These are phyloP conservation scores for Thelephora terrestris DNA, from an alignment of 1,284 basidiomycete genomes.

Conservation along the genomic window DNA sequence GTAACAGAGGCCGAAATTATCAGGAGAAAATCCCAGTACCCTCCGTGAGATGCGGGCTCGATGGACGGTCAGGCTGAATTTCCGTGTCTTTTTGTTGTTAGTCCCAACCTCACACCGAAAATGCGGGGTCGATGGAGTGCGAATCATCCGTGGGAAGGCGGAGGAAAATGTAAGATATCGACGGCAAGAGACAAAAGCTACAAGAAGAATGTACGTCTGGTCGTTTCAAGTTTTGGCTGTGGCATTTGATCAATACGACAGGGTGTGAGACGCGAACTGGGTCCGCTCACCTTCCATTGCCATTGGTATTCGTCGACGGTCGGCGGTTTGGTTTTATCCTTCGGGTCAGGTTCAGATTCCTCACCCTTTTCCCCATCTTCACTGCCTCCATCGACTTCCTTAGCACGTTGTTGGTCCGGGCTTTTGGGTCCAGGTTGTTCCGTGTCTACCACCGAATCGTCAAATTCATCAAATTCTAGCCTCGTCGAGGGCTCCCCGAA, in stretches of 20 bases:
- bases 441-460: constrained; percentile 27
- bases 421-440: neutral
- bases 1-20: too few relatives aligned
- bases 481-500: constrained; percentile 49
- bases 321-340: constrained; percentile 31
- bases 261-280: neutral
- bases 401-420: neutral
- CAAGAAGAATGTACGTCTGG: constrained; percentile 72
- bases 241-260: constrained; percentile 4
- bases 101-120: too few relatives aligned
- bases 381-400: constrained; percentile 7
- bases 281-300: constrained; percentile 64
- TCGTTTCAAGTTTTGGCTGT: constrained; percentile 70
- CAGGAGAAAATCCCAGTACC: too few relatives aligned
- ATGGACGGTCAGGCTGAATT: too few relatives aligned
- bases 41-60: too few relatives aligned
- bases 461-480: constrained; percentile 52
- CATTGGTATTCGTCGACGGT: constrained; percentile 66
- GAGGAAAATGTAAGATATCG: too few relatives aligned
- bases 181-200: constrained; percentile 20
- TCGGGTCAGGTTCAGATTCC: constrained; percentile 7
- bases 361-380: constrained; percentile 13
- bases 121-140: too few relatives aligned
- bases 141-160: too few relatives aligned
- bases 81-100: too few relatives aligned